phyloP scores from a whole-genome alignment of 129 eudicot genomes.

The Cynara cardunculus region DNA sequence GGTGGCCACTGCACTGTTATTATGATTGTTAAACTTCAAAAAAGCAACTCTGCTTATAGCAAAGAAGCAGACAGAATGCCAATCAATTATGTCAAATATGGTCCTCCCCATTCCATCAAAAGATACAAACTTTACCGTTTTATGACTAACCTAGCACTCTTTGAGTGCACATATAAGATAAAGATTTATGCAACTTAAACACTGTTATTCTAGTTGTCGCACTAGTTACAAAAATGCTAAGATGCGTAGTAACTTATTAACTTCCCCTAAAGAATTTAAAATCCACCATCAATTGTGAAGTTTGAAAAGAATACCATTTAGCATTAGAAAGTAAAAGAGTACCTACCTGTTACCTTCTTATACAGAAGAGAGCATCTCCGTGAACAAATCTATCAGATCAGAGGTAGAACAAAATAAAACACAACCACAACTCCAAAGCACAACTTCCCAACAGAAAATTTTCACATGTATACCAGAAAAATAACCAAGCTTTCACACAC shows the following conservation, averaged over 20 bases:
- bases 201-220: neutral
- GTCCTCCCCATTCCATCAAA: neutral
- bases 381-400: conserved; percentile 8
- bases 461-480: conserved; percentile 5
- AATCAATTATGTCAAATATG: neutral
- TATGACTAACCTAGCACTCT: neutral
- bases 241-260: neutral
- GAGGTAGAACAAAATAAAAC: neutral
- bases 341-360: neutral
- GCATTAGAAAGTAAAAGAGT: neutral
- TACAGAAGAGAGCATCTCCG: neutral
- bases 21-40: neutral
- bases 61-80: neutral
- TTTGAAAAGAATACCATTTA: neutral
- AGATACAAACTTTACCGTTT: neutral
- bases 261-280: neutral
- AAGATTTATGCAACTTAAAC: neutral
- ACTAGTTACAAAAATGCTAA: neutral
- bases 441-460: neutral
- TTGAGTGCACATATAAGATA: neutral
- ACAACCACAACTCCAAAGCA: neutral
- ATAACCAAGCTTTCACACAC: neutral
- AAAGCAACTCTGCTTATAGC: neutral
- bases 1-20: neutral
- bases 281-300: neutral